These are phyloP conservation scores for Plantago major DNA, from an alignment of 257 asterid genomes.

Conservation along the genomic window DNA sequence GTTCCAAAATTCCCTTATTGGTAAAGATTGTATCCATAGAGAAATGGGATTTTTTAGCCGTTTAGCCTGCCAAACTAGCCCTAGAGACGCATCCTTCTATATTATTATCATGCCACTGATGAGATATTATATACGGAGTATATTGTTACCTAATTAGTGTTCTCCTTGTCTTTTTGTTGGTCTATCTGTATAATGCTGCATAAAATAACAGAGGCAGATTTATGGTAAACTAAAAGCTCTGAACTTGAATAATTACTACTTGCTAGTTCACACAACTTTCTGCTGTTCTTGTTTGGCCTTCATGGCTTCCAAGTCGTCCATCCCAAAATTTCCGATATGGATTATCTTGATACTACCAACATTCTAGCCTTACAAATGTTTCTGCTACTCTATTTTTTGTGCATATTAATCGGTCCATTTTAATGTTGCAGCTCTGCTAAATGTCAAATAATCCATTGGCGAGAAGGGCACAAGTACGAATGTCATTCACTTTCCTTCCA, in stretches of 20 bases:
- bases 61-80: no score
- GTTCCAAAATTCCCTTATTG: no score
- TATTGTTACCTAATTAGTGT: neutral
- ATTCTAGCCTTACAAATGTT: neutral
- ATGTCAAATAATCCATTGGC: conserved; percentile 84
- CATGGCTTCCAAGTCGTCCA: no score
- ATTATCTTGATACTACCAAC: neutral
- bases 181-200: no score
- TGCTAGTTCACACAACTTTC: neutral
- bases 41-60: no score
- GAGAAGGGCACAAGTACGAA: conserved; percentile 75
- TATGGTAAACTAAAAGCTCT: conserved; percentile 1
- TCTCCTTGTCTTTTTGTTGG: neutral
- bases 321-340: neutral
- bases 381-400: no score
- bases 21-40: no score
- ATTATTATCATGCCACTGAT: no score
- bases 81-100: no score
- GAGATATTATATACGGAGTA: neutral
- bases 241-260: neutral
- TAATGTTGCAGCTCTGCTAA: conserved; percentile 60
- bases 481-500: conserved; percentile 39
- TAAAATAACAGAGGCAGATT: neutral
- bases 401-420: neutral
- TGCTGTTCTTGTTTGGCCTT: neutral